phyloP scores from a whole-genome alignment of 305 asterid genomes.

The Rubia peregrina region DNA sequence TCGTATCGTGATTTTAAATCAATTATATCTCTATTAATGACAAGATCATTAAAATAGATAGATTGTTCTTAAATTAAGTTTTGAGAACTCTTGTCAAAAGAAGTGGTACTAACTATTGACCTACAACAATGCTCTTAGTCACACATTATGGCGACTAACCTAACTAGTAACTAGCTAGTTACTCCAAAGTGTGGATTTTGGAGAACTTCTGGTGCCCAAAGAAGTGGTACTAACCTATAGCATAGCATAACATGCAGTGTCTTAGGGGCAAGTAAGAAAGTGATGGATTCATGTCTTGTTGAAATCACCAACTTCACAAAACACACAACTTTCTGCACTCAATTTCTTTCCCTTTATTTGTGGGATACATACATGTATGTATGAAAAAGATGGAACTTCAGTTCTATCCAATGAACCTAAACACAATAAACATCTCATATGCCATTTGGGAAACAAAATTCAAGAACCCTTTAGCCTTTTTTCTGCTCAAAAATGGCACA shows the following conservation, averaged over 20 bases:
- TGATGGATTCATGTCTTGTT: conserved; percentile 7
- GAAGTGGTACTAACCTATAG: neutral
- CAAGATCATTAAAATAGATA: no score
- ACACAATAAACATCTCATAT: conserved; percentile 23
- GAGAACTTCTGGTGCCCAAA: neutral
- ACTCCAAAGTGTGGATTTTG: neutral
- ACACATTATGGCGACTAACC: neutral
- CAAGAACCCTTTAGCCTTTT: conserved; percentile 23
- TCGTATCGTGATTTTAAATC: no score
- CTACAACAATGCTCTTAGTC: neutral
- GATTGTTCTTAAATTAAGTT: no score
- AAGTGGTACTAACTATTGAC: neutral
- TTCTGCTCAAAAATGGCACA: conserved; percentile 23
- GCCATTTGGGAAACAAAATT: conserved; percentile 23
- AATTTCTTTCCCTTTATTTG: neutral
- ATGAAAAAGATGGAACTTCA: neutral
- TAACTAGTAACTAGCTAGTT: neutral
- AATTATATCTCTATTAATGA: no score
- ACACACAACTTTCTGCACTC: neutral
- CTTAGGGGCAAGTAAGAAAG: neutral
- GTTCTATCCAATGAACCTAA: conserved; percentile 18
- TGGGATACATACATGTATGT: neutral
- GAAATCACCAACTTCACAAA: conserved; percentile 1
- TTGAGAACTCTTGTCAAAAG: no score
- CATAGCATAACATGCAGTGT: neutral